phyloP scores from a whole-genome alignment of 2,329 filamentous ascomycete species.

The Blastomyces parvus region DNA sequence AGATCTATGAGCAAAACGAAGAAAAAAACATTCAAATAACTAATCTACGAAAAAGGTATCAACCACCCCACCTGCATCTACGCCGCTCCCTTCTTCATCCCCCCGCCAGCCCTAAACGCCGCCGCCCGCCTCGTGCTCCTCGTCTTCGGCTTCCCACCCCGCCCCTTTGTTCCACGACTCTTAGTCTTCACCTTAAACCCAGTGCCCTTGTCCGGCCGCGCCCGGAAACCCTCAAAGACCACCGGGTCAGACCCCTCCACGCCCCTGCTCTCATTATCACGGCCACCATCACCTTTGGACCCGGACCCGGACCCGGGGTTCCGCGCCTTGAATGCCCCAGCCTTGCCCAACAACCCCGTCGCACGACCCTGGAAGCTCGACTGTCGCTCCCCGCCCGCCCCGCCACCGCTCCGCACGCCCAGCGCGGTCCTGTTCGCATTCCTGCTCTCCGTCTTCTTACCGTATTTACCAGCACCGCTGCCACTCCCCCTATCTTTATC shows the following conservation, averaged over 20 bases:
- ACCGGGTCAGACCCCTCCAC: conserved; percentile 17
- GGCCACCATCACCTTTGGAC: conserved; percentile 15
- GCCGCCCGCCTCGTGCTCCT: conserved; percentile 36
- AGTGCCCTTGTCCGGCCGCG: conserved; percentile 26
- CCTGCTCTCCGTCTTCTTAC: background rate
- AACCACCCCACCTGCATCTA: background rate
- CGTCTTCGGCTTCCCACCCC: conserved; percentile 30
- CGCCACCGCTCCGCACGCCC: conserved; percentile 18
- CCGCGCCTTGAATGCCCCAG: conserved; percentile 29
- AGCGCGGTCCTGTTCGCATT: conserved; percentile 11
- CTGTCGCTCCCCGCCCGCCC: conserved; percentile 16
- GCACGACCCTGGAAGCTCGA: conserved; percentile 33
- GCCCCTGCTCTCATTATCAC: background rate
- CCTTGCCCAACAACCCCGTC: conserved; percentile 30
- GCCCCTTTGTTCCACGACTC: conserved; percentile 27
- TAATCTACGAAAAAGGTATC: background rate
- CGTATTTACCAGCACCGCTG: conserved; percentile 4
- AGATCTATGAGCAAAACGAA: background rate
- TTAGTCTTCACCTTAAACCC: conserved; percentile 30
- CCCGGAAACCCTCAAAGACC: conserved; percentile 40
- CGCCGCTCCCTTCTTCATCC: conserved; percentile 35
- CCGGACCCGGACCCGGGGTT: conserved; percentile 20
- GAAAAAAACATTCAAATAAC: background rate
- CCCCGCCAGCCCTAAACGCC: conserved; percentile 33
- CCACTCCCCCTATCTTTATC: conserved; percentile 6